Percentiles rank a stretch among this genome's conserved stretches.
Evolutionary conservation across 352 stramenopile species (phyloP).

Genomic region (Phytopythium montanum): DNA sequence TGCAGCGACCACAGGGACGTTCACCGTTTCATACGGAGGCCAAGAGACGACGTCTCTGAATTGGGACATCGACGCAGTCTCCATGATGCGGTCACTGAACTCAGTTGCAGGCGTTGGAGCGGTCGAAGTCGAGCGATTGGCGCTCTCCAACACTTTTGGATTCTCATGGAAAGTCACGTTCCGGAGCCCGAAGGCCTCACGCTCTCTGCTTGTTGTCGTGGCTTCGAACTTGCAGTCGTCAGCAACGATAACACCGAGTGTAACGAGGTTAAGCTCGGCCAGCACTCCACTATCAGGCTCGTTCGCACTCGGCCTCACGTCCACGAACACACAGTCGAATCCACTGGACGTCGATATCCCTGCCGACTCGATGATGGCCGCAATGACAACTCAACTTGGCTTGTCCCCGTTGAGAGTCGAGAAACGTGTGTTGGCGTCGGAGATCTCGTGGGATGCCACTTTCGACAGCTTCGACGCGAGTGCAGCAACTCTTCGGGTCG

Average conservation of each 20-base stretch:
- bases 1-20: slow-evolving; percentile 16
- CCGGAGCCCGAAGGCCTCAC: slow-evolving; percentile 5
- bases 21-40: slow-evolving; percentile 21
- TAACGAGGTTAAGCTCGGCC: slow-evolving; percentile 11
- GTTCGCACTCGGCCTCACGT: slow-evolving; percentile 23
- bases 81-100: slow-evolving; percentile 17
- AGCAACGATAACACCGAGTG: slow-evolving; percentile 10
- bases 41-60: slow-evolving; percentile 10
- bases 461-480: slow-evolving; percentile 30
- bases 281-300: slow-evolving; percentile 14
- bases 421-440: slow-evolving; percentile 12
- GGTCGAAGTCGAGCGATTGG: slow-evolving; percentile 13
- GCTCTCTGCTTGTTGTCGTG: slow-evolving; percentile 16
- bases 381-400: slow-evolving; percentile 11
- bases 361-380: slow-evolving; percentile 8
- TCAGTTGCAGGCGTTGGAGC: slow-evolving; percentile 14
- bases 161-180: slow-evolving; percentile 37
- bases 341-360: slow-evolving; percentile 14
- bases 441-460: slow-evolving; percentile 26
- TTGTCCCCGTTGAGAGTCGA: slow-evolving; percentile 19
- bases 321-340: neutral
- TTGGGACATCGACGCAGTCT: slow-evolving; percentile 14
- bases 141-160: slow-evolving; percentile 7
- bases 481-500: slow-evolving; percentile 12
- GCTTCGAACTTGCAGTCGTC: slow-evolving; percentile 15